These are phyloP conservation scores for Penicillium angulare DNA, from an alignment of 495 filamentous ascomycete genomes.

Conservation along the genomic window DNA sequence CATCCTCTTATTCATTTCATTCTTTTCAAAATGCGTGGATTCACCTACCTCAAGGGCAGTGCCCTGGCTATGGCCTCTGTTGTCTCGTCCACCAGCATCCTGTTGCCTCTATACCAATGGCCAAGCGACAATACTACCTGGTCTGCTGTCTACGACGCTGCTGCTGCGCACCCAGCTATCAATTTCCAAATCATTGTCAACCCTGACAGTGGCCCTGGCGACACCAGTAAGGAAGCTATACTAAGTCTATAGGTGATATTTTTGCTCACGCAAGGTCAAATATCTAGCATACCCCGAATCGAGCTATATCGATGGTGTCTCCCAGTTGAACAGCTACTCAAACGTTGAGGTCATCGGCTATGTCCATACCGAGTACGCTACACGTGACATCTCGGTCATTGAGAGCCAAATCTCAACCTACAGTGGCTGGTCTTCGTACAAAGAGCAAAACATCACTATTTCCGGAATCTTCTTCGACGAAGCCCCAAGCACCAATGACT, in stretches of 20 bases:
- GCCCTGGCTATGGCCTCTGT: slow-evolving; percentile 11
- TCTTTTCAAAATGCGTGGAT: slow-evolving; percentile 8
- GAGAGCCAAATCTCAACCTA: slow-evolving; percentile 41
- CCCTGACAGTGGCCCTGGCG: slow-evolving; percentile 46
- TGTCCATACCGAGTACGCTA: slow-evolving; percentile 38
- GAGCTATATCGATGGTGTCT: slow-evolving; percentile 32
- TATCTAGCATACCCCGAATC: slow-evolving; percentile 22
- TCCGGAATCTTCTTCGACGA: slow-evolving; percentile 53
- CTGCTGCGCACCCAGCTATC: slow-evolving; percentile 32
- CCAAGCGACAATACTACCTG: slow-evolving; percentile 41
- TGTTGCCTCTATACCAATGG: slow-evolving; percentile 52
- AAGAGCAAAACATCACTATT: slow-evolving; percentile 29
- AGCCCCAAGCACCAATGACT: slow-evolving; percentile 27
- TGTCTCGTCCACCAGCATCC: slow-evolving; percentile 19
- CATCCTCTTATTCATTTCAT: not conserved
- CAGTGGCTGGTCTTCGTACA: slow-evolving; percentile 35
- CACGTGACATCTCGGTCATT: slow-evolving; percentile 25
- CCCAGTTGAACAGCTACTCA: slow-evolving; percentile 36
- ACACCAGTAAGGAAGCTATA: slow-evolving; percentile 11
- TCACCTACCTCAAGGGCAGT: slow-evolving; percentile 8
- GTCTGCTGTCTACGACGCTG: slow-evolving; percentile 37
- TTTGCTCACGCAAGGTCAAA: not conserved
- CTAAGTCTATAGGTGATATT: not conserved
- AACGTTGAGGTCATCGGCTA: slow-evolving; percentile 51
- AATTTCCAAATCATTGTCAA: slow-evolving; percentile 47